Base-by-base conservation (phyloP, 2,329 filamentous ascomycete species). In the Penicillium sp. region DNA sequence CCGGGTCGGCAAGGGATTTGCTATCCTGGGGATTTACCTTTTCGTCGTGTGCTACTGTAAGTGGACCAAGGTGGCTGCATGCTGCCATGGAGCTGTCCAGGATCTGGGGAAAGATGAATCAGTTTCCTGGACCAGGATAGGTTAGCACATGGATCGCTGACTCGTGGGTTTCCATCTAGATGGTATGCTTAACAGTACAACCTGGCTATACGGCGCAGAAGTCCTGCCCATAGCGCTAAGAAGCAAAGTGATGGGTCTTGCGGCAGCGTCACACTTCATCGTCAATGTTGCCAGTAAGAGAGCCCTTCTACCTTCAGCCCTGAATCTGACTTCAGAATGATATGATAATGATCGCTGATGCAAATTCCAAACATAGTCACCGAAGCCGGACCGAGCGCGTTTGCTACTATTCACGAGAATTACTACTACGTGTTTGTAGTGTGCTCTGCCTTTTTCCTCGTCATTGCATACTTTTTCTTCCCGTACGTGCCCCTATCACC, bases 361-460 rank as follows among this genome's bases (percentile, higher is more conserved):
- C 60, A 10, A n/a, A 13, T 42, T 28, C 33, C 51, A 4, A 22
- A 56, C 17, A 40, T 55, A 75, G 78, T 84, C 66, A 85, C 83
- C 56, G 82, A 85, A 70, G 83, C 83, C 7, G 84, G 84, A 0
- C 84, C 84, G 0, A 84, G 78, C 56, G 84, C 85, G 0, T 86
- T 87, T 66, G 82, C 82, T 15, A 85, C 80, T 47, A 87, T 87
- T 57, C 70, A 78, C n/a, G 81, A 87, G 66, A 87, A 86, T 65
- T 87, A 86, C 70, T 87, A 87, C 70, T 87, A 86, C 62, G 84
- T 87, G 19, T 87, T 87, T 62, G 83, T 86, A 1, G 81, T 67
- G 5, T 86, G 84, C 66, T 81, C 82, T 1, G 28, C 75, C 0
- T 81, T 86, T 73, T 87, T 85, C 73, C 68, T 86, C 0, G 72